Evolutionary conservation across 768 basidiomycete species (phyloP).

Genomic region (Tulasnella sp.): DNA sequence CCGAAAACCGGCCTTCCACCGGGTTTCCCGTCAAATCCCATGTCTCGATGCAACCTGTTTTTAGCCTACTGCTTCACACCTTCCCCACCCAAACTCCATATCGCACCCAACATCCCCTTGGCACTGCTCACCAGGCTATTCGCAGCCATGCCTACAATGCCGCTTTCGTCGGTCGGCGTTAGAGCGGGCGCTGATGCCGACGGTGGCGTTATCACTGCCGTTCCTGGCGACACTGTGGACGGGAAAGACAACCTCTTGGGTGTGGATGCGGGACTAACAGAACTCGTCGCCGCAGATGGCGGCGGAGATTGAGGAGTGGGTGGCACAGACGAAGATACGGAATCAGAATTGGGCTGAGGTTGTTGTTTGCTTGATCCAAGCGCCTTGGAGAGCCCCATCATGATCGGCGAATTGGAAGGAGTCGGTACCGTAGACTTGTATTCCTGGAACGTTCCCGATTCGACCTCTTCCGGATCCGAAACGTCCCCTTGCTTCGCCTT

Average conservation of each 20-base stretch:
- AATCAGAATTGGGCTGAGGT: slow-evolving; percentile 7
- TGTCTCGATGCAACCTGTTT: neutral
- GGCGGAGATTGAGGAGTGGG: slow-evolving; percentile 23
- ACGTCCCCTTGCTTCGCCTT: slow-evolving; percentile 6
- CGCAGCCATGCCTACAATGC: slow-evolving; percentile 54
- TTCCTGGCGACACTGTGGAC: neutral
- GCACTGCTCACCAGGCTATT: slow-evolving; percentile 69
- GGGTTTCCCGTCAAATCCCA: neutral
- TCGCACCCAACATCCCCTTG: slow-evolving; percentile 61
- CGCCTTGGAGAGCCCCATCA: slow-evolving; percentile 22
- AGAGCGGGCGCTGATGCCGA: slow-evolving; percentile 21
- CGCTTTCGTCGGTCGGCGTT: slow-evolving; percentile 29
- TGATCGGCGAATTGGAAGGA: slow-evolving; percentile 54
- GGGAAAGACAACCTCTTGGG: slow-evolving; percentile 19
- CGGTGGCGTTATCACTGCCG: slow-evolving; percentile 8
- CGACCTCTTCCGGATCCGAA: slow-evolving; percentile 34
- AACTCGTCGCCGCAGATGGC: slow-evolving; percentile 14
- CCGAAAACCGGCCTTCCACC: neutral
- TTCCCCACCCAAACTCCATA: slow-evolving; percentile 37
- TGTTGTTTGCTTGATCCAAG: slow-evolving; percentile 10
- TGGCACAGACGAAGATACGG: neutral
- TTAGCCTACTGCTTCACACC: neutral
- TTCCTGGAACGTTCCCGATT: slow-evolving; percentile 32
- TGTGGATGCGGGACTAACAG: slow-evolving; percentile 10
- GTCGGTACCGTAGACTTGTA: slow-evolving; percentile 39